Conservation (phyloP, 1,139 yeast species). For the Zygotorulaspora mrakii region DNA sequence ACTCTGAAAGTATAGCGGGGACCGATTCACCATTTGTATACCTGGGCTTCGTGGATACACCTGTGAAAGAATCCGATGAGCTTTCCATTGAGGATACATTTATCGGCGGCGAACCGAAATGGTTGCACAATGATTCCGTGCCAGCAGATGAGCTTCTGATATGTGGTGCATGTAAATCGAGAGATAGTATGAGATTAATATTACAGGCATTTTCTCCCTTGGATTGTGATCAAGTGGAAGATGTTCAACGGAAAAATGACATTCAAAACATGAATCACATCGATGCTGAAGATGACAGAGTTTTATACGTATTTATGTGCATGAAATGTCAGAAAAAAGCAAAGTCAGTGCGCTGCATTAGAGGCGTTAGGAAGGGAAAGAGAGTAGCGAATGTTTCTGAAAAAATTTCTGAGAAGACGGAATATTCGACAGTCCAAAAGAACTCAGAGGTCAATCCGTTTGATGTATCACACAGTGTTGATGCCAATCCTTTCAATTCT, state of each 20-base stretch:
- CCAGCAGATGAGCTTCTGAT: slow-evolving; percentile 51
- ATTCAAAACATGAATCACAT: slow-evolving; percentile 19
- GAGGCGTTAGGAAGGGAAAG: slow-evolving; percentile 68
- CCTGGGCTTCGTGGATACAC: slow-evolving; percentile 63
- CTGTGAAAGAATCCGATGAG: slow-evolving; percentile 41
- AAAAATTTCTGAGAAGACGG: slow-evolving; percentile 43
- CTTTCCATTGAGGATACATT: slow-evolving; percentile 70
- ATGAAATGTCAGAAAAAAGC: slow-evolving; percentile 62
- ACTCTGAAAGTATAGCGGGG: slow-evolving; percentile 17
- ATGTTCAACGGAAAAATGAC: slow-evolving; percentile 18
- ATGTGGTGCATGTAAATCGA: slow-evolving; percentile 60
- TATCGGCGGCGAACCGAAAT: slow-evolving; percentile 70
- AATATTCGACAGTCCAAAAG: slow-evolving; percentile 41
- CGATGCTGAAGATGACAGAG: slow-evolving; percentile 73
- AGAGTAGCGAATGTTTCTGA: slow-evolving; percentile 41
- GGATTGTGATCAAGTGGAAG: slow-evolving; percentile 38
- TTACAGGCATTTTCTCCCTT: slow-evolving; percentile 79
- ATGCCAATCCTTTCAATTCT: slow-evolving; percentile 37
- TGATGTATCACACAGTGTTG: slow-evolving; percentile 30
- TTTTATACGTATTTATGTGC: slow-evolving; percentile 77
- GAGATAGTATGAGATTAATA: slow-evolving; percentile 57
- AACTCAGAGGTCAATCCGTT: slow-evolving; percentile 46
- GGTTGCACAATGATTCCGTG: slow-evolving; percentile 52
- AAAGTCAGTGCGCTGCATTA: slow-evolving; percentile 67
- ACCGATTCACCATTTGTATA: slow-evolving; percentile 29